phyloP scores from a whole-genome alignment of 805 yeast species.

The Sungouiella blattae region DNA sequence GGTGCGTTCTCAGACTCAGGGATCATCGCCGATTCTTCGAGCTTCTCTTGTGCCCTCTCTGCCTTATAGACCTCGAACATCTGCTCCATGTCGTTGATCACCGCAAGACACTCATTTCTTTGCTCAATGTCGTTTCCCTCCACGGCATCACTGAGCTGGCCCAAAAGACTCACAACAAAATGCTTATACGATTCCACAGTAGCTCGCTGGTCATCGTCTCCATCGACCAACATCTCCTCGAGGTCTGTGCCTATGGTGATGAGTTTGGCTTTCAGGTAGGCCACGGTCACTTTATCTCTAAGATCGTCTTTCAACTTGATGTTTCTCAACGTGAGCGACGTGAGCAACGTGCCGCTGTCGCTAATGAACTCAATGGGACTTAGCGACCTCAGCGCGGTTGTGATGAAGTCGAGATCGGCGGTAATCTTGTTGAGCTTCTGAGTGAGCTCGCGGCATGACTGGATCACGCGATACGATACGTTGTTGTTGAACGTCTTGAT shows the following conservation, averaged over 20 bases:
- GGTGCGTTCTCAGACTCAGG: no score
- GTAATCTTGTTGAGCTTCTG: conserved; percentile 38
- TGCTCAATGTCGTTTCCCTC: conserved; percentile 51
- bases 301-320: conserved; percentile 50
- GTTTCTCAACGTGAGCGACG: conserved; percentile 42
- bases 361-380: conserved; percentile 46
- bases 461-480: conserved; percentile 52
- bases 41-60: conserved; percentile 25
- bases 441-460: conserved; percentile 47
- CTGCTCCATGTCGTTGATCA: conserved; percentile 66
- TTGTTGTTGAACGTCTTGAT: conserved; percentile 45
- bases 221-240: conserved; percentile 44
- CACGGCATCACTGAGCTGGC: conserved; percentile 55
- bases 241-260: conserved; percentile 63
- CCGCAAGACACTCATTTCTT: conserved; percentile 64
- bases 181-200: conserved; percentile 47
- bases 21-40: background rate
- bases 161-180: conserved; percentile 56
- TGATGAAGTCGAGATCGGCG: conserved; percentile 44
- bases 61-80: conserved; percentile 59
- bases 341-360: conserved; percentile 50
- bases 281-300: conserved; percentile 50
- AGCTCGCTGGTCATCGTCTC: conserved; percentile 22
- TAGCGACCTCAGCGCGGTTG: conserved; percentile 38
- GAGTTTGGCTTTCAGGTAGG: conserved; percentile 63